Evolutionary conservation across 768 basidiomycete genomes (phyloP).

Genomic region (Tylopilus balloui): DNA sequence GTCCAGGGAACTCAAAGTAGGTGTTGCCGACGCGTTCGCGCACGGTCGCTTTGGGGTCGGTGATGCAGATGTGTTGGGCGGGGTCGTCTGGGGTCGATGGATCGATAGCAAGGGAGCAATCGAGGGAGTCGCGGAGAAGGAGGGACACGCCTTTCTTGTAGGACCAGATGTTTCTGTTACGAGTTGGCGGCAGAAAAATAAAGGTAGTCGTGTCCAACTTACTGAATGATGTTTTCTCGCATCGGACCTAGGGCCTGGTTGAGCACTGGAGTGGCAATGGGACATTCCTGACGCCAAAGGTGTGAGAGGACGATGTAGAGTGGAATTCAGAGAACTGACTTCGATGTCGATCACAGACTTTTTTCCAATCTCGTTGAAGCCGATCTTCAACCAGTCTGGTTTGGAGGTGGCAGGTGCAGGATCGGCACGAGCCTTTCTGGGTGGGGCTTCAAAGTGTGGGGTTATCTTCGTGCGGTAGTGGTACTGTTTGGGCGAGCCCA

Average conservation of each 20-base stretch:
- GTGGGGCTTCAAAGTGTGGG: conserved; percentile 87
- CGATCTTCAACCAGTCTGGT: conserved; percentile 77
- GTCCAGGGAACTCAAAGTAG: conserved; percentile 80
- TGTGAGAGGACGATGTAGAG: neutral
- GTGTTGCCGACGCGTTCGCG: conserved; percentile 80
- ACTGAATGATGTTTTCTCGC: conserved; percentile 68
- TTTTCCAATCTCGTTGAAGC: conserved; percentile 79
- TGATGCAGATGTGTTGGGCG: conserved; percentile 72
- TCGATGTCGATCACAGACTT: conserved; percentile 87
- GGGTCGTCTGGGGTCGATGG: conserved; percentile 34
- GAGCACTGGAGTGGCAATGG: conserved; percentile 79
- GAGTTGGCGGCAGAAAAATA: conserved; percentile 6
- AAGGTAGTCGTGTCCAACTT: neutral
- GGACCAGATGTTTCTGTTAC: conserved; percentile 63
- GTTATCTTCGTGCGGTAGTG: conserved; percentile 96
- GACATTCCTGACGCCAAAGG: conserved; percentile 72
- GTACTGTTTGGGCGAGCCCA: conserved; percentile 86
- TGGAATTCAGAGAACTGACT: conserved; percentile 38
- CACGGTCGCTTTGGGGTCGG: conserved; percentile 73
- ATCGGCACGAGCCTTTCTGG: conserved; percentile 35
- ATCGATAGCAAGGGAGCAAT: conserved; percentile 24
- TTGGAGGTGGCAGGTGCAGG: conserved; percentile 19
- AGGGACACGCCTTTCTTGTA: conserved; percentile 90
- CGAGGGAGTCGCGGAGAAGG: conserved; percentile 81
- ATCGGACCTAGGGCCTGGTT: conserved; percentile 62